Conservation (phyloP, 192 early-diverging fungal genomes). For the Dimargaris verticillata region DNA sequence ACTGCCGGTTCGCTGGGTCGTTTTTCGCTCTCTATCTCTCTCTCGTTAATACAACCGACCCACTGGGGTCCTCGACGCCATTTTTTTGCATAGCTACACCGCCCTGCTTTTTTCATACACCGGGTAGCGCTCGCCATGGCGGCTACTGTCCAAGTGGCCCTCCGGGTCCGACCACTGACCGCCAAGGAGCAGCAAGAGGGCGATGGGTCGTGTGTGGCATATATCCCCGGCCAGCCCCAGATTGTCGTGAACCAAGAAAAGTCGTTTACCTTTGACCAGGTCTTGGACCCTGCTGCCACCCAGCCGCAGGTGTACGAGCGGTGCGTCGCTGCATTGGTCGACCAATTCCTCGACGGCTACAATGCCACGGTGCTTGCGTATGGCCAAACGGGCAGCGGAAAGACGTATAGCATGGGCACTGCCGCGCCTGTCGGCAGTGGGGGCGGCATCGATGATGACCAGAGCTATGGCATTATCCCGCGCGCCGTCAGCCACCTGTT, state of each 20-base stretch:
- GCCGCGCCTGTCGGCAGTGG: conserved; percentile 36
- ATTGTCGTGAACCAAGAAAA: conserved; percentile 42
- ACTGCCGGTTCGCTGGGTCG: no score
- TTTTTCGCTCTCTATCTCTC: no score
- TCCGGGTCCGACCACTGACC: conserved; percentile 63
- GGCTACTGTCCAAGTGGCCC: conserved; percentile 40
- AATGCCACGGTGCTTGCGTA: conserved; percentile 98
- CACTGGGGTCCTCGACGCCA: no score
- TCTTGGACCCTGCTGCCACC: conserved; percentile 60
- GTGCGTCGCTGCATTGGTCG: conserved; percentile 80
- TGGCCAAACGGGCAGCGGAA: conserved; percentile 85
- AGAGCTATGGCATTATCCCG: conserved; percentile 89
- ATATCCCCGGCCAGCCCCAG: conserved; percentile 41
- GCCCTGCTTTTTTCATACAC: no score
- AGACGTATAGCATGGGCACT: conserved; percentile 44
- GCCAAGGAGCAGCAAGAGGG: conserved; percentile 51
- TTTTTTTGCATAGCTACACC: no score
- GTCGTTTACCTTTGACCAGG: conserved; percentile 88
- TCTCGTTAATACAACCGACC: no score
- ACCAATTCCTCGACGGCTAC: conserved; percentile 85
- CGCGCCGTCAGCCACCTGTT: conserved; percentile 1
- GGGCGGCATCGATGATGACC: conserved; percentile 79
- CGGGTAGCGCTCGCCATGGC: conserved; percentile 19
- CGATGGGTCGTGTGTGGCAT: conserved; percentile 38
- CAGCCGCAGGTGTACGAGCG: conserved; percentile 79